These are phyloP conservation scores for Zygosaccharomyces gambellarensis DNA, from an alignment of 805 yeast species.

Conservation along the genomic window DNA sequence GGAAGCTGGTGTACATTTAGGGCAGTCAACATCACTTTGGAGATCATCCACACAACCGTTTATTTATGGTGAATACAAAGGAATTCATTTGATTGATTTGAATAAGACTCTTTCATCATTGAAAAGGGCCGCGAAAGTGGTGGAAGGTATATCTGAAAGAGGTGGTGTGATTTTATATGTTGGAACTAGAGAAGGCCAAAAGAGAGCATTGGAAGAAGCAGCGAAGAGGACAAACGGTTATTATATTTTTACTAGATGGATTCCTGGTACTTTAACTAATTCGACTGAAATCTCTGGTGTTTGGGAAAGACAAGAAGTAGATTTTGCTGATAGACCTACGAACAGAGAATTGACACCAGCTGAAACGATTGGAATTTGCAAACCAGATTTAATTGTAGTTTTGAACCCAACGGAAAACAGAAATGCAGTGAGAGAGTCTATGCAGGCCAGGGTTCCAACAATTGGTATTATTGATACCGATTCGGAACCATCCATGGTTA, in stretches of 20 bases:
- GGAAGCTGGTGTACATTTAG: conserved; percentile 93
- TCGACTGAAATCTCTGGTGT: conserved; percentile 56
- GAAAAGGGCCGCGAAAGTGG: conserved; percentile 79
- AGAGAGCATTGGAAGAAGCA: conserved; percentile 68
- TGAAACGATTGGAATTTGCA: conserved; percentile 52
- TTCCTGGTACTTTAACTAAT: conserved; percentile 92
- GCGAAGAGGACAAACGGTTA: conserved; percentile 74
- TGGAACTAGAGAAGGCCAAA: conserved; percentile 79
- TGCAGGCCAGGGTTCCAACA: conserved; percentile 79
- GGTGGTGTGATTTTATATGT: conserved; percentile 85
- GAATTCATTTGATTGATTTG: conserved; percentile 85
- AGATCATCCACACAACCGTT: conserved; percentile 81
- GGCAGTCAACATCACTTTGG: conserved; percentile 78
- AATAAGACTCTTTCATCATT: conserved; percentile 74
- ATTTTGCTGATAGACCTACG: conserved; percentile 66
- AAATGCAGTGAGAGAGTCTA: conserved; percentile 76
- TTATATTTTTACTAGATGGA: conserved; percentile 82
- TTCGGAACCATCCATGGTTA: conserved; percentile 80
- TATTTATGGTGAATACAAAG: conserved; percentile 82
- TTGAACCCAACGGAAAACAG: conserved; percentile 86
- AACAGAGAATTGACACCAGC: conserved; percentile 49
- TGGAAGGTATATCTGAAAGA: conserved; percentile 70
- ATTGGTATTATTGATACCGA: conserved; percentile 93
- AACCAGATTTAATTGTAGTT: conserved; percentile 84
- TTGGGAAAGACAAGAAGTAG: conserved; percentile 70